Evolutionary conservation across 805 yeast genomes (phyloP).

Genomic region (Diddensiella santjacobensis): DNA sequence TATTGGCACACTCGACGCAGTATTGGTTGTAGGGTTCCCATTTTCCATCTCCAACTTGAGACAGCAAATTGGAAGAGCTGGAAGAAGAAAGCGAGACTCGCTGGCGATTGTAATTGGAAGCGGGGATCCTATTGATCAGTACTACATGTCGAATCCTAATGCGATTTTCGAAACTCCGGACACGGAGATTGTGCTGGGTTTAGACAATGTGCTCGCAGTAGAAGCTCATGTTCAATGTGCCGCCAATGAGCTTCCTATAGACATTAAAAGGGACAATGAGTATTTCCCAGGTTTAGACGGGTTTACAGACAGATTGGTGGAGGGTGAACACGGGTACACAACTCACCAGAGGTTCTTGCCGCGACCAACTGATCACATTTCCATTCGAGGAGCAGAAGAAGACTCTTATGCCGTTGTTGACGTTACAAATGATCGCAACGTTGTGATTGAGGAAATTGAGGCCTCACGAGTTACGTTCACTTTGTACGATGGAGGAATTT

Average conservation of each 20-base stretch:
- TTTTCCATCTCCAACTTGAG: conserved; percentile 78
- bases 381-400: conserved; percentile 80
- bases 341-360: conserved; percentile 63
- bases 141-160: conserved; percentile 67
- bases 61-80: conserved; percentile 97
- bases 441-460: conserved; percentile 82
- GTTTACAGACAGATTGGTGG: conserved; percentile 25
- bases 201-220: conserved; percentile 57
- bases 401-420: conserved; percentile 86
- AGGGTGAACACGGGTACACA: conserved; percentile 41
- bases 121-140: conserved; percentile 76
- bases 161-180: conserved; percentile 48
- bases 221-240: conserved; percentile 94
- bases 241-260: conserved; percentile 76
- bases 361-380: conserved; percentile 73
- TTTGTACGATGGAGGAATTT: conserved; percentile 87
- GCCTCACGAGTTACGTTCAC: conserved; percentile 87
- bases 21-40: conserved; percentile 90
- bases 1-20: conserved; percentile 89
- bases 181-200: conserved; percentile 57
- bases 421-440: conserved; percentile 67
- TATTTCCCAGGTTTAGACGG: conserved; percentile 43
- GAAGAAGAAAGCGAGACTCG: conserved; percentile 78
- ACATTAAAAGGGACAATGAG: conserved; percentile 46
- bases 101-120: conserved; percentile 82